phyloP scores from a whole-genome alignment of 257 asterid genomes.

The Echium plantagineum region DNA sequence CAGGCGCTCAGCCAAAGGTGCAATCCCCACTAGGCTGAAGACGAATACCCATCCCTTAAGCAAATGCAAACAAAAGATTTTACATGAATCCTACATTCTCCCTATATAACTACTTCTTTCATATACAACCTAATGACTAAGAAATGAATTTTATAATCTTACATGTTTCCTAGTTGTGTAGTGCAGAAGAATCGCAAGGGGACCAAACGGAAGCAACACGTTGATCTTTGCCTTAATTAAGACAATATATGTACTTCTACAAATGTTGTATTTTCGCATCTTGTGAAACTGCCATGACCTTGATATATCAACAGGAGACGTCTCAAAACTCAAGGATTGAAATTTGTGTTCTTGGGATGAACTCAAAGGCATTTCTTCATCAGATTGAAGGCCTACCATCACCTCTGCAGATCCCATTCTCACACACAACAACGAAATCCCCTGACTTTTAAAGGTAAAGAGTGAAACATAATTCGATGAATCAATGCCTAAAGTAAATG shows the following conservation, averaged over 20 bases:
- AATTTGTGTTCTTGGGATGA: constrained; percentile 32
- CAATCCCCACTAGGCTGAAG: constrained; percentile 58
- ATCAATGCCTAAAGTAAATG: background rate
- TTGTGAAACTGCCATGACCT: constrained; percentile 34
- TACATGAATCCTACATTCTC: background rate
- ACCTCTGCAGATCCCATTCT: constrained; percentile 22
- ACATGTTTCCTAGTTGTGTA: constrained; percentile 63
- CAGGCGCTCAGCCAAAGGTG: constrained; percentile 74
- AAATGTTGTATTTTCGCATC: constrained; percentile 31
- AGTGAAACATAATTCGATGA: background rate
- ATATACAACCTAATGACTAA: background rate
- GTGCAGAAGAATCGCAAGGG: constrained; percentile 65
- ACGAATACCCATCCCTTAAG: constrained; percentile 71
- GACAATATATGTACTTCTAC: constrained; percentile 61
- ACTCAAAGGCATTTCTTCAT: constrained; percentile 56
- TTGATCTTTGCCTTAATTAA: constrained; percentile 73
- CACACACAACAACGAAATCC: constrained; percentile 1
- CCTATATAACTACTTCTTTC: background rate
- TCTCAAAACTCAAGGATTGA: constrained; percentile 41
- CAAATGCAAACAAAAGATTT: background rate
- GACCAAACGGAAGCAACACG: constrained; percentile 80
- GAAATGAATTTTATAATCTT: constrained; percentile 16
- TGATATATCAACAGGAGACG: constrained; percentile 28
- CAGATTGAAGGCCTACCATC: constrained; percentile 50
- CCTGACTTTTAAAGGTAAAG: background rate